Conservation (phyloP, 1,139 yeast genomes). For the Kluyveromyces sp. region DNA sequence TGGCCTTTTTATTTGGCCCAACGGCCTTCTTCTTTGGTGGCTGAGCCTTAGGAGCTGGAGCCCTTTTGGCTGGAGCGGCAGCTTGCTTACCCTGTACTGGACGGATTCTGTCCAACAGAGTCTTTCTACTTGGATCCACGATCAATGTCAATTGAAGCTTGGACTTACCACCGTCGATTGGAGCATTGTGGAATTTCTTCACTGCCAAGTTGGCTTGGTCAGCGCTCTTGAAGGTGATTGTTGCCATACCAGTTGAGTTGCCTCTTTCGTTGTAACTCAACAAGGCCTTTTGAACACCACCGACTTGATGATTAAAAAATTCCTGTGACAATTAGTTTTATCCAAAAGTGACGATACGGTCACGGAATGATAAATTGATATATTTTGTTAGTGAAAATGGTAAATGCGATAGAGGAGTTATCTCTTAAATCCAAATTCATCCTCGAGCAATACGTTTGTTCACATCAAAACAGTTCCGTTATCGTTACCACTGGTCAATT, state of each 20-base stretch:
- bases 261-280: slow-evolving; percentile 85
- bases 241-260: slow-evolving; percentile 85
- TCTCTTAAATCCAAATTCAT: not conserved
- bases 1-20: slow-evolving; percentile 3
- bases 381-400: slow-evolving; percentile 18
- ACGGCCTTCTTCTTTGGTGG: slow-evolving; percentile 12
- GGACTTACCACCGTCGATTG: slow-evolving; percentile 81
- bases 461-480: not conserved
- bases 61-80: slow-evolving; percentile 12
- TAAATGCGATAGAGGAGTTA: too few species aligned
- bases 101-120: slow-evolving; percentile 37
- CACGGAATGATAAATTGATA: too few species aligned
- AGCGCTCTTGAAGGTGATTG: slow-evolving; percentile 63
- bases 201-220: slow-evolving; percentile 73
- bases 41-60: slow-evolving; percentile 25
- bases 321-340: slow-evolving; percentile 59
- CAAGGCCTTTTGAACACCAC: slow-evolving; percentile 68
- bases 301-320: slow-evolving; percentile 81
- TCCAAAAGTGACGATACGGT: too few species aligned
- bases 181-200: slow-evolving; percentile 82
- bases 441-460: not conserved
- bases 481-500: not conserved
- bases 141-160: slow-evolving; percentile 78
- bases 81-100: slow-evolving; percentile 25
- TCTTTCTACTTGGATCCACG: slow-evolving; percentile 75